phyloP scores from a whole-genome alignment of 805 yeast genomes.

The Metschnikowia henanensis region DNA sequence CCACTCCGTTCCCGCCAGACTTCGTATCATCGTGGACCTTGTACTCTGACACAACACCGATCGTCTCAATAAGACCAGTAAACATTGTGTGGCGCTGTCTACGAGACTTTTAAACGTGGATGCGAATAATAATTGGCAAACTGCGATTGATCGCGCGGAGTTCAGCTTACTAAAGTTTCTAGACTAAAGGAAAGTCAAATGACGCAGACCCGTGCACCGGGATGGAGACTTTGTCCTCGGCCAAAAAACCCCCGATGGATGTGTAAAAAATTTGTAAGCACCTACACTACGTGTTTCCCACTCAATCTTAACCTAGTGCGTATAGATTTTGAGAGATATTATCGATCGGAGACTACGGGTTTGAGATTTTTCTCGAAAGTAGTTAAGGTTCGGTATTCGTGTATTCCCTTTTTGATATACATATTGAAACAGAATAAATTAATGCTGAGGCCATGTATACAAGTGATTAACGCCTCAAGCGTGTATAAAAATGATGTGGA shows the following conservation, averaged over 20 bases:
- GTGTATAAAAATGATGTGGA: slow-evolving; percentile 8
- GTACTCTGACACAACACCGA: slow-evolving; percentile 64
- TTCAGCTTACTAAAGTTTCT: too few relatives aligned
- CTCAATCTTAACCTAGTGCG: too few relatives aligned
- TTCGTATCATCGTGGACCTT: slow-evolving; percentile 45
- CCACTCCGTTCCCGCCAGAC: slow-evolving; percentile 73
- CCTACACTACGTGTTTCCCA: too few relatives aligned
- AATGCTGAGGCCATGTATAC: slow-evolving; percentile 6
- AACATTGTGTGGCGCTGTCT: slow-evolving; percentile 54
- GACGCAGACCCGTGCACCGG: background rate
- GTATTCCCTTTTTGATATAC: slow-evolving; percentile 7
- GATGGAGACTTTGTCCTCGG: too few relatives aligned
- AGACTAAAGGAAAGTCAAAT: background rate
- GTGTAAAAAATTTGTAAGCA: too few relatives aligned
- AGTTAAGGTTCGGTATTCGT: slow-evolving; percentile 1
- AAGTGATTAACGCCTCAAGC: slow-evolving; percentile 14
- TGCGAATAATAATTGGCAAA: too few relatives aligned
- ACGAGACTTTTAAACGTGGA: too few relatives aligned
- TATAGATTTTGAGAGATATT: too few relatives aligned
- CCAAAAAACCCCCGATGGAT: too few relatives aligned
- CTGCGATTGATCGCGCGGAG: too few relatives aligned
- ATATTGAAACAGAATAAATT: slow-evolving; percentile 8
- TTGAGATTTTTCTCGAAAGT: too few relatives aligned
- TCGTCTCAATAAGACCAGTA: slow-evolving; percentile 88
- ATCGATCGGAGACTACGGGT: too few relatives aligned